Evolutionary conservation across 306 rosid species (phyloP).

Genomic region (Quercus engelmannii): DNA sequence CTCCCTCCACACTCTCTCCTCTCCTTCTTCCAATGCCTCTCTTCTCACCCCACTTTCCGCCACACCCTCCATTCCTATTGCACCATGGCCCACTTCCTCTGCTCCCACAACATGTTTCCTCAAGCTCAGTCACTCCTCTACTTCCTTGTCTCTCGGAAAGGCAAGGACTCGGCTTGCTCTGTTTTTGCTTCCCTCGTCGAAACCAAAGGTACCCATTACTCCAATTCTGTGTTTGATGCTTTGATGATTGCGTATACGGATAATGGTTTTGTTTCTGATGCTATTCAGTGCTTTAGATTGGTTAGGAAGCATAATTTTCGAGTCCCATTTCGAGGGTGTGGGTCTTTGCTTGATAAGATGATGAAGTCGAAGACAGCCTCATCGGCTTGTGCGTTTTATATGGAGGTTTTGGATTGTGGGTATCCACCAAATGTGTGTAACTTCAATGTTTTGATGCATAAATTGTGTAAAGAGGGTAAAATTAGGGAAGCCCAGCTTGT

Average conservation of each 20-base stretch:
- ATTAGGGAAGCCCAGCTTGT: slow-evolving; percentile 44
- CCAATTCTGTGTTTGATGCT: slow-evolving; percentile 35
- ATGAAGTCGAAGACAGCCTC: slow-evolving; percentile 30
- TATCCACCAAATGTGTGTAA: slow-evolving; percentile 51
- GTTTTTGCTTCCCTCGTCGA: slow-evolving; percentile 42
- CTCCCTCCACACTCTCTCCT: slow-evolving; percentile 63
- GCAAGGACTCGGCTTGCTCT: slow-evolving; percentile 47
- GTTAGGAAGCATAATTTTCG: slow-evolving; percentile 28
- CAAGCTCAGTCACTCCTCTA: slow-evolving; percentile 52
- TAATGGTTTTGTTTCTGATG: slow-evolving; percentile 49
- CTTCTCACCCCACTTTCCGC: slow-evolving; percentile 47
- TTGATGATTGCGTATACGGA: slow-evolving; percentile 49
- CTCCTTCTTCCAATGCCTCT: slow-evolving; percentile 63
- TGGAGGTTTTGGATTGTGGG: slow-evolving; percentile 65
- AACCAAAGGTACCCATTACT: slow-evolving; percentile 24
- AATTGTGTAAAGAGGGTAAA: slow-evolving; percentile 53
- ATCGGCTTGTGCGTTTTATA: slow-evolving; percentile 47
- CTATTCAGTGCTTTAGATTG: slow-evolving; percentile 54
- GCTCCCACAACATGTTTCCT: slow-evolving; percentile 37
- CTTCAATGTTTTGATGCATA: slow-evolving; percentile 75
- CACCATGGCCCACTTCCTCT: slow-evolving; percentile 68
- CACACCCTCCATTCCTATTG: slow-evolving; percentile 56
- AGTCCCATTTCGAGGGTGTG: slow-evolving; percentile 48
- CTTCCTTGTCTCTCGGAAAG: slow-evolving; percentile 54
- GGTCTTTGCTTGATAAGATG: slow-evolving; percentile 45